Base-by-base conservation (phyloP, 2,329 filamentous ascomycete genomes). In the Scedosporium dehoogii region DNA sequence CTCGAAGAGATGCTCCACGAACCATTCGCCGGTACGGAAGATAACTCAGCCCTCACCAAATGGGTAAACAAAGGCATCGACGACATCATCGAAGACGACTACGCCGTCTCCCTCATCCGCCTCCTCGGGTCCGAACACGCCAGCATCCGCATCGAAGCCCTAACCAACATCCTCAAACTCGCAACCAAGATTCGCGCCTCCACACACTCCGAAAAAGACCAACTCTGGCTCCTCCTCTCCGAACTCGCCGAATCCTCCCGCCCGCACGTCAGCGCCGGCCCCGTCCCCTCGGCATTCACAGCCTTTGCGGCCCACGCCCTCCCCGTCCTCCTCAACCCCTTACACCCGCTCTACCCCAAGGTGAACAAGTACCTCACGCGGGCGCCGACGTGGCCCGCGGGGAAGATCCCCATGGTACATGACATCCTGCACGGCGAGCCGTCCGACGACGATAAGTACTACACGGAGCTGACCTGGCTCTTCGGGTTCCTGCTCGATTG, bases 291-390 rank as follows among this genome's bases (percentile, higher is more conserved):
- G 64, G 80, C 91, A 12, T 85, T 91, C 5, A 83, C 86, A n/a
- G 84, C 88, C 10, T 94, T 96, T 68, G 87, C 91, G 6, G 81
- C 83, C 57, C 85, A 85, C 66, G 85, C 87, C 1, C 79, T 96
- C 6, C 76, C 82, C 1, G 85, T 96, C 16, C 76, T 96, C 56
- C 82, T 81, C 23, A 87, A 91, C 65, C 93, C 93, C 0, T 80
- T 91, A 16, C 91, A 96, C 70, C 85, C 84, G 64, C 82, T 97
- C 44, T 97, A 96, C 72, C 84, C 86, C 63, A 96, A 96, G 71
- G 78, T 94, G 74, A 96, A 96, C 76, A 79, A 81, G 5, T 97
- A 92, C 72, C 82, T 97, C 42, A 90, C 90, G 23, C 86, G 86
- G 60, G 84, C 86, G 0, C 92, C 93, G 0, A 74, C 80, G 25